phyloP scores from a whole-genome alignment of 2,329 filamentous ascomycete genomes.

The Pleurostoma richardsiae region DNA sequence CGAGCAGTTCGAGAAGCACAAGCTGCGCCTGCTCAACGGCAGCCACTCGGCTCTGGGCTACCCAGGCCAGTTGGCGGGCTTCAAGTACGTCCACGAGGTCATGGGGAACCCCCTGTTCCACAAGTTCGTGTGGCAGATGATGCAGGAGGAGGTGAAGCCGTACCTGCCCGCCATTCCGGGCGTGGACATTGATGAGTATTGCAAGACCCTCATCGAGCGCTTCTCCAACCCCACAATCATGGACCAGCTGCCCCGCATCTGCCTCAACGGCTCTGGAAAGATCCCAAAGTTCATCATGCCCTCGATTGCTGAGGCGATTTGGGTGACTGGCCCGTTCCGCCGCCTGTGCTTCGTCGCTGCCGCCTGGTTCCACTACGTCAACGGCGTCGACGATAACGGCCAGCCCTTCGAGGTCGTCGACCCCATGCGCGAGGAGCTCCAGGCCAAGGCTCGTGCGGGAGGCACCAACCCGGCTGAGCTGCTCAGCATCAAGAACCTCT shows the following conservation, averaged over 20 bases:
- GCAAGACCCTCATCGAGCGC: constrained; percentile 46
- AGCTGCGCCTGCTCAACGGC: constrained; percentile 49
- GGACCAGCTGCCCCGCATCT: constrained; percentile 47
- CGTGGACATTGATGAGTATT: constrained; percentile 46
- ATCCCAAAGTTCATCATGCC: constrained; percentile 47
- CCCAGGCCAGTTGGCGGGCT: constrained; percentile 44
- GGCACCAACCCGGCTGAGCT: constrained; percentile 33
- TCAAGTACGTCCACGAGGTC: constrained; percentile 49
- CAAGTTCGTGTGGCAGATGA: constrained; percentile 47
- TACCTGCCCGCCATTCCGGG: constrained; percentile 43
- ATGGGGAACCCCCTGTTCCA: constrained; percentile 41
- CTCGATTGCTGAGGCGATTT: constrained; percentile 40
- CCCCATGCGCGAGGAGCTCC: constrained; percentile 41
- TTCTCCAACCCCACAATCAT: constrained; percentile 52
- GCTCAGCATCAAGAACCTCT: constrained; percentile 40
- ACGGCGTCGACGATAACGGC: constrained; percentile 43
- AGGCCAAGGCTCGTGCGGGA: constrained; percentile 36
- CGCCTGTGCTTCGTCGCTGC: constrained; percentile 42
- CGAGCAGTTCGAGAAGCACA: constrained; percentile 51
- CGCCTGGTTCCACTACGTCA: constrained; percentile 46
- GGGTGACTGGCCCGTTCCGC: constrained; percentile 35
- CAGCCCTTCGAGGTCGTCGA: constrained; percentile 36
- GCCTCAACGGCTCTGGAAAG: constrained; percentile 48
- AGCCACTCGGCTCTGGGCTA: constrained; percentile 48
- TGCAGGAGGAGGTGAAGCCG: constrained; percentile 50